Percentiles rank a stretch among this genome's conserved stretches.
These are phyloP conservation scores for Lepidium campestre DNA, from an alignment of 441 rosid species.

Conservation along the genomic window DNA sequence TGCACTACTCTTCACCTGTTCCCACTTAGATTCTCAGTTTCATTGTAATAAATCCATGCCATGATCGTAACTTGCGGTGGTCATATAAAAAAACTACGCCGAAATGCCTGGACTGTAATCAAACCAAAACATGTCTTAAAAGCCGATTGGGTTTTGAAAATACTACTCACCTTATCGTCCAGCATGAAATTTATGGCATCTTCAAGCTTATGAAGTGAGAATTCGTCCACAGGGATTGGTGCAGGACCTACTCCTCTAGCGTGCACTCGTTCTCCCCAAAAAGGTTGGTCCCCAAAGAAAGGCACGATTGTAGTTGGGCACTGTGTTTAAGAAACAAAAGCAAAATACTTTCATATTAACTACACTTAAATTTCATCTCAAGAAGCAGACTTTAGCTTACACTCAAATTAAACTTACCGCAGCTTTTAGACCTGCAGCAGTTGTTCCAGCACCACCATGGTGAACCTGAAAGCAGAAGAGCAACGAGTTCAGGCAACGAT, in stretches of 20 bases:
- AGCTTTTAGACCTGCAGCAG: constrained; percentile 98
- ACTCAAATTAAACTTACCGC: constrained; percentile 44
- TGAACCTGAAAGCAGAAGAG: constrained; percentile 60
- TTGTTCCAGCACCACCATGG: constrained; percentile 99
- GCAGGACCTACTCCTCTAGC: constrained; percentile 90
- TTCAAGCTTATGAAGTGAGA: constrained; percentile 70
- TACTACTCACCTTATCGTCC: constrained; percentile 48
- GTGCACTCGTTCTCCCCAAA: constrained; percentile 93
- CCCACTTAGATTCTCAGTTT: constrained; percentile 9
- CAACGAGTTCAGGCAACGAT: neutral
- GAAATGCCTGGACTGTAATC: neutral
- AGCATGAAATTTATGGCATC: constrained; percentile 85
- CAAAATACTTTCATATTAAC: neutral
- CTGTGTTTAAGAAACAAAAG: constrained; percentile 30
- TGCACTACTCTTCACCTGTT: constrained; percentile 78
- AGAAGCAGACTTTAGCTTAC: neutral
- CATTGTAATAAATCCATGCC: neutral
- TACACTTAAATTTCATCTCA: neutral
- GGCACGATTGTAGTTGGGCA: constrained; percentile 96
- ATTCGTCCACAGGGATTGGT: constrained; percentile 89
- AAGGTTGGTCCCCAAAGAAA: constrained; percentile 97
- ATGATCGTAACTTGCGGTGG: neutral
- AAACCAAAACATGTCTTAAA: neutral
- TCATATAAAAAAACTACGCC: neutral
- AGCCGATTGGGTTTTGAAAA: neutral